phyloP scores from a whole-genome alignment of 768 basidiomycete species.

The Russula virescens region DNA sequence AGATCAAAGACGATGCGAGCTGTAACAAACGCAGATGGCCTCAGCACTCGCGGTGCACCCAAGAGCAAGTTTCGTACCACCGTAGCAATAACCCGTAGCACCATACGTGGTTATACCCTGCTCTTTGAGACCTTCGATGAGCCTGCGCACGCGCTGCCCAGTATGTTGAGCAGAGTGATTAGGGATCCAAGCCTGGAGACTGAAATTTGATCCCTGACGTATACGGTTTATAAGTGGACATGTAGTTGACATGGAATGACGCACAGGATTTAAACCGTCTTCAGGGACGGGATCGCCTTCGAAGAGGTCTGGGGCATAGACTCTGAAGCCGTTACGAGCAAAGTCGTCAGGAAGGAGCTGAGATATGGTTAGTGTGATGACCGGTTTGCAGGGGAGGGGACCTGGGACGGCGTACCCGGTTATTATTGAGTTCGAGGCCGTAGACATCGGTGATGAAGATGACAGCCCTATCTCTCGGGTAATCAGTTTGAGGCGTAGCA shows the following conservation, averaged over 20 bases:
- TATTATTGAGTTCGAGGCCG: conserved; percentile 34
- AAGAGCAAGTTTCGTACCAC: conserved; percentile 12
- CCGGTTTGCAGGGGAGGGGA: background rate
- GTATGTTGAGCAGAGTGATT: conserved; percentile 24
- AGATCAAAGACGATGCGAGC: conserved; percentile 30
- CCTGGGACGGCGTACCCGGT: conserved; percentile 22
- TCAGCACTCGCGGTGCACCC: background rate
- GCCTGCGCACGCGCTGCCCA: conserved; percentile 24
- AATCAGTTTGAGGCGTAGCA: conserved; percentile 35
- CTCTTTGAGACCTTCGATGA: conserved; percentile 29
- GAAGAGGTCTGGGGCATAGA: conserved; percentile 22
- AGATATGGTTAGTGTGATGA: background rate
- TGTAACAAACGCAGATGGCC: background rate
- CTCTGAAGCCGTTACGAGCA: conserved; percentile 35
- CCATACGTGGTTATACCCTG: conserved; percentile 30
- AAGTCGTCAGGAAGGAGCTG: conserved; percentile 43
- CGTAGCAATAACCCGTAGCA: conserved; percentile 31
- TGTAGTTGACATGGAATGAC: background rate
- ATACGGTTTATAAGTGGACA: background rate
- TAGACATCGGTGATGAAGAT: conserved; percentile 39
- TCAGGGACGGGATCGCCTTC: conserved; percentile 27
- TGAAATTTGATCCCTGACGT: background rate
- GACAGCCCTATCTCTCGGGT: conserved; percentile 37
- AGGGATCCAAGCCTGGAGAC: conserved; percentile 2
- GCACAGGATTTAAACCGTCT: conserved; percentile 24